phyloP scores from a whole-genome alignment of 352 stramenopile genomes.

The Pythium graminicola region DNA sequence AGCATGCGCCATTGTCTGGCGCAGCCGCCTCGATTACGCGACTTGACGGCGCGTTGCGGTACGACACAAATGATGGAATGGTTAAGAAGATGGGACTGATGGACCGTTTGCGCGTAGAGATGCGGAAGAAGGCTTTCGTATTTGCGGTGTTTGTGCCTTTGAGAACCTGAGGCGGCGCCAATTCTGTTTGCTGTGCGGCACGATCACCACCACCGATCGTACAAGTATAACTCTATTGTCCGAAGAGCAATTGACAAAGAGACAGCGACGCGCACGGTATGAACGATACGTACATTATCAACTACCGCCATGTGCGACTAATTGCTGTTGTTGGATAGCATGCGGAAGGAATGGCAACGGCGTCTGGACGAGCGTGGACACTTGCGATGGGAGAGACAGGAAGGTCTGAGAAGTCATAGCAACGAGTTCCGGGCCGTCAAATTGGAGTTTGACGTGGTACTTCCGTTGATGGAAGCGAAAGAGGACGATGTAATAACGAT shows the following conservation, averaged over 20 bases:
- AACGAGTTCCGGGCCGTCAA: neutral
- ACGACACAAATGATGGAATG: neutral
- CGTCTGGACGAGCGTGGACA: conserved; percentile 52
- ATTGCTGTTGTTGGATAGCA: conserved; percentile 35
- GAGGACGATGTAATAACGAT: too few relatives aligned
- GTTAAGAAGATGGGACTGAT: too few relatives aligned
- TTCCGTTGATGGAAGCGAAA: too few relatives aligned
- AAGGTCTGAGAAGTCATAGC: conserved; percentile 10
- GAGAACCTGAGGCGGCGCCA: conserved; percentile 69
- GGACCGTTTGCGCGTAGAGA: too few relatives aligned
- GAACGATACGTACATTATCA: neutral
- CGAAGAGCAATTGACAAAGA: neutral
- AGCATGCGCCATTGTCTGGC: conserved; percentile 6
- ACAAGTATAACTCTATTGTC: neutral
- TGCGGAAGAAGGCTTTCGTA: conserved; percentile 41
- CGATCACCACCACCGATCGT: too few relatives aligned
- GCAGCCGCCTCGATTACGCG: conserved; percentile 3
- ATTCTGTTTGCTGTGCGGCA: conserved; percentile 57
- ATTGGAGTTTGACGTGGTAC: conserved; percentile 28
- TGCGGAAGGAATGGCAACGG: conserved; percentile 58
- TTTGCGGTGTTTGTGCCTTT: conserved; percentile 50
- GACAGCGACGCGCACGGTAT: neutral
- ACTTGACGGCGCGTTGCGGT: conserved; percentile 14
- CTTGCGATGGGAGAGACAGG: conserved; percentile 47
- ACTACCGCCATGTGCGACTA: conserved; percentile 1